Evolutionary conservation across 805 yeast genomes (phyloP), one percentile per base, ranked within the genome.

Genomic region (Cyberlindnera amylophila): DNA sequence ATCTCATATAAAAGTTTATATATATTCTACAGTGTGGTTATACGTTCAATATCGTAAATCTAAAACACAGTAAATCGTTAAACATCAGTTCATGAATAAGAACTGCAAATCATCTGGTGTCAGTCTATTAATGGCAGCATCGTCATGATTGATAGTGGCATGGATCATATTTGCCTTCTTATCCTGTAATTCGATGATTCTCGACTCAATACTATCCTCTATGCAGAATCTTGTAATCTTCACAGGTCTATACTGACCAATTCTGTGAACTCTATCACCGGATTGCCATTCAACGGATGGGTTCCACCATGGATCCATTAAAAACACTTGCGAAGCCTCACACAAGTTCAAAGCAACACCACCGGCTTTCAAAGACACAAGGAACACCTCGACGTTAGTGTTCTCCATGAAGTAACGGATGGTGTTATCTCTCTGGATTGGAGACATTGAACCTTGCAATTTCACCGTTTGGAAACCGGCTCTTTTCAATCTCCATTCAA

Each of bases 271-370:
- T 67, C 99, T 80, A 64, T 93, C 99, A 64, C 96, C 96, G 38
- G 95, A 83, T 63, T 93, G 99, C 89, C 97, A 93, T 62, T 93
- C 99, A 7, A 91, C 93, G 52, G 95, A 85, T 1, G 98, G 98
- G 61, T 93, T 95, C 98, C 99, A 93, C 99, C 99, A 93, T 28
- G 98, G 98, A 57, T 93, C 99, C 71, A 93, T 71, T 34, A 93
- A 73, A 53, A 93, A 93, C 36, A 93, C 98, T 57, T 91, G 98
- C 3, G 95, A 89, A 0, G 99, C 98, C 57, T 95, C 99, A 58
- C 96, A 91, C 50, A 93, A 71, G 61, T 93, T 93, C 51, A 93
- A 71, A 0, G 99, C 99, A 33, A 93, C 99, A 66, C 99, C 99
- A 52, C 99, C 99, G 0, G 99, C 99, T 59, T 93, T 93, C 55